Evolutionary conservation across 441 rosid genomes (phyloP), one percentile per base, ranked within the genome.

Genomic region (Arabidopsis hybrid): DNA sequence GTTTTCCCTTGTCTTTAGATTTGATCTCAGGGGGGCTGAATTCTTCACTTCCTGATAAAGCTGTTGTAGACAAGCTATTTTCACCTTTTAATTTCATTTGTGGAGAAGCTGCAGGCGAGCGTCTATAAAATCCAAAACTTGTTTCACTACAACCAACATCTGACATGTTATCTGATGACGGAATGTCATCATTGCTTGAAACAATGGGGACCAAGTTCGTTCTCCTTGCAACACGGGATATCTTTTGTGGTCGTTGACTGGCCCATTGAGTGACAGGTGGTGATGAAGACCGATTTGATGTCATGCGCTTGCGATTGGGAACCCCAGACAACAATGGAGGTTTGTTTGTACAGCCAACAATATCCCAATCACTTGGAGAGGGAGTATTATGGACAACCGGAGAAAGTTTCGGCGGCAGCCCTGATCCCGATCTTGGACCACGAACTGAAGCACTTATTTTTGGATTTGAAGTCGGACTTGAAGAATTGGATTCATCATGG

Each of bases 41-140:
- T 61, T 96, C 98, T 80, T 96, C 99, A 82, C 98, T 90, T 86
- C 95, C 99, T 60, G 98, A 92, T 80, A 92, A 83, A 39, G 85
- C 85, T 56, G 95, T 80, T 18, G 93, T 81, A 69, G 97, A 85
- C 76, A 87, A 77, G 55, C 87, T 82, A 74, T 74, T 79, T 17
- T 93, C 99, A 69, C 82, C 80, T 88, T 86, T 93, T 38, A 86
- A 60, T 79, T 87, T 91, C 68, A 88, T 82, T 65, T 81, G 97
- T 75, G 97, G 93, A 80, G 97, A 89, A 81, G 76, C 91, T 73
- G 83, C 85, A 35, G 85, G 78, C 65, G 89, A 75, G 64, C 87
- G 93, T 82, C 89, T 87, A 32, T 86, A 80, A 81, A 82, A 83
- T 78, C 97, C 99, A 72, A 79, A 67, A 58, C 91, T 96, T 71